phyloP scores from a whole-genome alignment of 1,284 basidiomycete species.

The Papiliotrema terrestris region DNA sequence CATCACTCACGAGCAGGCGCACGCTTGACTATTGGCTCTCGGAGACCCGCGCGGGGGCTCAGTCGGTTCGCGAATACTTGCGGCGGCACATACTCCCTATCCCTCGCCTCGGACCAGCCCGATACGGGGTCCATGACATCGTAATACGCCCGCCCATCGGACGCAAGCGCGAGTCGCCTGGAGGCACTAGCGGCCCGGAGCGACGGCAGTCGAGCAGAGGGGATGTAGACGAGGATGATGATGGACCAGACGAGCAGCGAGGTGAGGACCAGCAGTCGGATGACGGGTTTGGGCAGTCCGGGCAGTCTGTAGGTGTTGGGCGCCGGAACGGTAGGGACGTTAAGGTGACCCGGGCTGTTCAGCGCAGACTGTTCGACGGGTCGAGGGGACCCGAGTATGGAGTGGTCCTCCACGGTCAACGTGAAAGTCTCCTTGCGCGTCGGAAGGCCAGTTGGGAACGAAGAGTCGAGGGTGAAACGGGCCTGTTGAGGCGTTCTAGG shows the following conservation, averaged over 20 bases:
- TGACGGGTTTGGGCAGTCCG: slow-evolving; percentile 31
- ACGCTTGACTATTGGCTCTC: neutral
- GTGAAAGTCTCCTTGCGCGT: slow-evolving; percentile 2
- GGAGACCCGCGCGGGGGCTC: neutral
- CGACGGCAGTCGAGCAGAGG: slow-evolving; percentile 21
- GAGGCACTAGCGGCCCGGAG: slow-evolving; percentile 19
- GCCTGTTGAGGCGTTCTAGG: slow-evolving; percentile 25
- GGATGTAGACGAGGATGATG: slow-evolving; percentile 22
- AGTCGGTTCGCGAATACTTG: slow-evolving; percentile 13
- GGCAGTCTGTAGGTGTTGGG: slow-evolving; percentile 12
- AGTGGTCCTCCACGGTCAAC: neutral
- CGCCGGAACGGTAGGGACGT: slow-evolving; percentile 17
- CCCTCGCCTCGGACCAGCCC: slow-evolving; percentile 16
- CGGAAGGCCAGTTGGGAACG: slow-evolving; percentile 13
- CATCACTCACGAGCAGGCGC: slow-evolving; percentile 11
- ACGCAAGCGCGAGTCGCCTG: slow-evolving; percentile 20
- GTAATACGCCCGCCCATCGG: slow-evolving; percentile 20
- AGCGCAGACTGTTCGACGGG: neutral
- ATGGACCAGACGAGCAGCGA: slow-evolving; percentile 22
- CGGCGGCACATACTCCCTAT: slow-evolving; percentile 28
- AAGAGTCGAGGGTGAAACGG: slow-evolving; percentile 24
- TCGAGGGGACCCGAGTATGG: neutral
- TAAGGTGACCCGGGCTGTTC: slow-evolving; percentile 1
- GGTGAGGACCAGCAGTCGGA: slow-evolving; percentile 30
- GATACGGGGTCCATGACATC: slow-evolving; percentile 13